Percentiles rank a stretch among this genome's conserved stretches.
Conservation (phyloP, 2,329 filamentous ascomycete genomes). For the Tolypocladium album region DNA sequence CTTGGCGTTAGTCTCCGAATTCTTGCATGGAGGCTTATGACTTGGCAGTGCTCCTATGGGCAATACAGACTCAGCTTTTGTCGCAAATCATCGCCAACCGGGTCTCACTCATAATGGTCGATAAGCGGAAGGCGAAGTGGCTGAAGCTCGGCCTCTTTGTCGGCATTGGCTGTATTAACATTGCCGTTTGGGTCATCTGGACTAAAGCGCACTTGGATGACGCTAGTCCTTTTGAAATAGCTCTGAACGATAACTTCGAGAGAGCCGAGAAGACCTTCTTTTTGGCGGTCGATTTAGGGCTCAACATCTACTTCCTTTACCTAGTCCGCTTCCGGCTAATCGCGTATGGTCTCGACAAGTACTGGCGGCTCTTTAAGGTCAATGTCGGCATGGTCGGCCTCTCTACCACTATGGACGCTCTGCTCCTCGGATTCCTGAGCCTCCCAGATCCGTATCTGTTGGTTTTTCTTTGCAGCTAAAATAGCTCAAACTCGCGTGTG, state of each 20-base stretch:
- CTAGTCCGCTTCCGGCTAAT: slow-evolving; percentile 33
- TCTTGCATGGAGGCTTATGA: not conserved
- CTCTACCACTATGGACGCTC: slow-evolving; percentile 35
- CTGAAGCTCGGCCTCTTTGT: slow-evolving; percentile 25
- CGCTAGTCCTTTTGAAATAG: slow-evolving; percentile 2
- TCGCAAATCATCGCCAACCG: slow-evolving; percentile 35
- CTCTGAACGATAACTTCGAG: slow-evolving; percentile 12
- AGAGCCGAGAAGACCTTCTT: slow-evolving; percentile 33
- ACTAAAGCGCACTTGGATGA: slow-evolving; percentile 19
- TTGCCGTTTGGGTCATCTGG: slow-evolving; percentile 29
- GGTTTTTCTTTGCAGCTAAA: not conserved
- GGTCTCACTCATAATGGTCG: slow-evolving; percentile 27
- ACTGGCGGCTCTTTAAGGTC: slow-evolving; percentile 36
- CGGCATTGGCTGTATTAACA: slow-evolving; percentile 24
- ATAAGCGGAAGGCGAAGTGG: slow-evolving; percentile 18
- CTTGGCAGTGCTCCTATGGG: slow-evolving; percentile 6
- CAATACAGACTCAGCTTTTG: slow-evolving; percentile 25
- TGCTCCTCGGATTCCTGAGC: slow-evolving; percentile 12
- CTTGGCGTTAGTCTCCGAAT: no score
- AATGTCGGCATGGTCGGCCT: slow-evolving; percentile 36
- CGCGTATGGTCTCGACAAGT: slow-evolving; percentile 37
- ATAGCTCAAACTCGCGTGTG: no score
- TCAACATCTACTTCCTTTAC: slow-evolving; percentile 40
- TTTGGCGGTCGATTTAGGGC: slow-evolving; percentile 31
- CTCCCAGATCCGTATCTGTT: slow-evolving; percentile 5